Evolutionary conservation across 108 stramenopile species (phyloP).

Genomic region (Skeletonema tropicum): DNA sequence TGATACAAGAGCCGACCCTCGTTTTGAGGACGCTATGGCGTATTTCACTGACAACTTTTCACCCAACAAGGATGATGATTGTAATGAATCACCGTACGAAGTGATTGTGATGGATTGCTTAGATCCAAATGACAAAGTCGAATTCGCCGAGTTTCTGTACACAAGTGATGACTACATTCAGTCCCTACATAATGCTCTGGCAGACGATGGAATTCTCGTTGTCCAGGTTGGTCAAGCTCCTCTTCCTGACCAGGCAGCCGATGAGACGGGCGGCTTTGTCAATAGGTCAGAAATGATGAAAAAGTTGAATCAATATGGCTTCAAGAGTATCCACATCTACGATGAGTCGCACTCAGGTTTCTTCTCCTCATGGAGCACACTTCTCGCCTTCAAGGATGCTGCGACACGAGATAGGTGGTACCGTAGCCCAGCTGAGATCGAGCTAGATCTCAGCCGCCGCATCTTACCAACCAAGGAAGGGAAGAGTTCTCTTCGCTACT

Average conservation of each 20-base stretch:
- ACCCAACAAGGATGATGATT: constrained; percentile 6
- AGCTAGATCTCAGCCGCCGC: constrained; percentile 59
- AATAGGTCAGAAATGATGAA: constrained; percentile 55
- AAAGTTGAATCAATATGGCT: constrained; percentile 53
- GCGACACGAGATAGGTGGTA: constrained; percentile 59
- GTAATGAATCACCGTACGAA: constrained; percentile 43
- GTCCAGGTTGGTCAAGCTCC: constrained; percentile 70
- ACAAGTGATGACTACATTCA: constrained; percentile 45
- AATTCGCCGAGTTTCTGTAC: constrained; percentile 54
- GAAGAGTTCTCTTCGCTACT: constrained; percentile 50
- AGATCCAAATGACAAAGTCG: constrained; percentile 53
- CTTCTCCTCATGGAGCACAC: constrained; percentile 53
- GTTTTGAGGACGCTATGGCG: constrained; percentile 58
- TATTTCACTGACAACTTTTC: constrained; percentile 64
- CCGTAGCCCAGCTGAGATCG: constrained; percentile 53
- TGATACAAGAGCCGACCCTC: constrained; percentile 56
- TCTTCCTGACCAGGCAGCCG: constrained; percentile 29
- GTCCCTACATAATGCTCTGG: constrained; percentile 56
- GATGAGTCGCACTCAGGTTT: constrained; percentile 66
- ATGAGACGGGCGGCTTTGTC: constrained; percentile 47
- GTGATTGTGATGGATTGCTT: constrained; percentile 61
- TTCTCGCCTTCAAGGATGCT: constrained; percentile 62
- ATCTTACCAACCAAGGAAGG: constrained; percentile 51
- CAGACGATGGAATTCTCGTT: constrained; percentile 61
- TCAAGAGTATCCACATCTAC: constrained; percentile 53